Base-by-base conservation (phyloP, 495 filamentous ascomycete genomes). In the Neurospora sp. region DNA sequence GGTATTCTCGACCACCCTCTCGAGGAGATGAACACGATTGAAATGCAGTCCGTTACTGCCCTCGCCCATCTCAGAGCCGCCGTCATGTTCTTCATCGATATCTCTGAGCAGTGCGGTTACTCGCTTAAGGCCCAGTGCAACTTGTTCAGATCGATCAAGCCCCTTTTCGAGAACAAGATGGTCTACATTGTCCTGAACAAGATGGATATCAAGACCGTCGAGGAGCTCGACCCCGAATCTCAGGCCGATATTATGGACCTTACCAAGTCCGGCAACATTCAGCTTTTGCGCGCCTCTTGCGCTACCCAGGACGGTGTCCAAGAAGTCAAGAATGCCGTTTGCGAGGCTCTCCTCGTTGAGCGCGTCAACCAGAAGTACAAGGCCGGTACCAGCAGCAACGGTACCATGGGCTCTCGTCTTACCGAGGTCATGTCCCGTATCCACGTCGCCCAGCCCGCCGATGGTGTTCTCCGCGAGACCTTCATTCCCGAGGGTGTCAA, bases 1-100 rank as follows among this genome's bases (percentile, higher is more conserved):
- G 96, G 96, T 82, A 97, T 99, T 80, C 86, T 98, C 72, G 96
- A 99, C 79, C 96, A 99, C 81, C 96, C 96, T 16, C 88, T 99
- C 11, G 96, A 98, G 83, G 96, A 99, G 84, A 99, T 99, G 96
- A 99, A 98, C 84, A 98, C 96, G 11, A 99, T 99, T 81, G 96
- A 99, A 83, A 98, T 98, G 94, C 96, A 86, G 77, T 94, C 91
- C 18, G 98, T 99, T 75, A 98, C 95, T 14, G 96, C 96, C 11
- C 96, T 99, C 83, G 96, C 96, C 59, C 96, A 99, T 87, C 85
- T 99, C 73, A 90, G 96, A 70, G 94, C 93, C 39, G 94, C 94
- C 35, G 94, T 98, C 73, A 85, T 97, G 72, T 99, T 98, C 83
- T 99, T 99, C 83, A 97, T 99, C 90, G 96, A 98, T 84, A 88